Percentiles rank a stretch among this genome's conserved stretches.
Evolutionary conservation across 2,329 filamentous ascomycete species (phyloP).

Genomic region (Aspergillus niger): DNA sequence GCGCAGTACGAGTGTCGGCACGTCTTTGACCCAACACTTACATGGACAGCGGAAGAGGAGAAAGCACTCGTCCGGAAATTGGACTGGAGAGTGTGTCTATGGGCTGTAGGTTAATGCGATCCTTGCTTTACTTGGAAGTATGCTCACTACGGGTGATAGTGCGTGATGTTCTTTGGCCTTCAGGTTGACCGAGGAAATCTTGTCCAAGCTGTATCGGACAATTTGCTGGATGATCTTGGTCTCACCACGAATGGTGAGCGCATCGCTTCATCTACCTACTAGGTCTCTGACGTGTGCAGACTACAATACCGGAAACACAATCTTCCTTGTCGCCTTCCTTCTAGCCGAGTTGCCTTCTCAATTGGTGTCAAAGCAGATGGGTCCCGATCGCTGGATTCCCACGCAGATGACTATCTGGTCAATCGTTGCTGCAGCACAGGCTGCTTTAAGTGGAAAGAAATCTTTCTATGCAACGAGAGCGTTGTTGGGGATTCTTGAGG

Average conservation of each 20-base stretch:
- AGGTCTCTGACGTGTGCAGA: constrained; percentile 49
- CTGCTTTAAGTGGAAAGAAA: constrained; percentile 45
- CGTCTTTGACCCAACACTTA: constrained; percentile 42
- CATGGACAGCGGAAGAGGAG: constrained; percentile 40
- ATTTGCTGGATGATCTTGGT: constrained; percentile 51
- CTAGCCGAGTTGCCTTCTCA: constrained; percentile 60
- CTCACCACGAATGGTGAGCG: constrained; percentile 33
- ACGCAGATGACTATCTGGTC: constrained; percentile 57
- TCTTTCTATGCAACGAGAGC: constrained; percentile 43
- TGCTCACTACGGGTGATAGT: constrained; percentile 28
- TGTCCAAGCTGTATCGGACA: constrained; percentile 58
- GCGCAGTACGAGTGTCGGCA: constrained; percentile 51
- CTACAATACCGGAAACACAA: constrained; percentile 56
- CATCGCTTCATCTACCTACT: constrained; percentile 31
- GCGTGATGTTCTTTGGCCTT: constrained; percentile 61
- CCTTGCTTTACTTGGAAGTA: neutral
- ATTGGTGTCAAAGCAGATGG: constrained; percentile 57
- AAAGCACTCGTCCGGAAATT: constrained; percentile 30
- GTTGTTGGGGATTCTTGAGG: constrained; percentile 47
- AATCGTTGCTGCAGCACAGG: constrained; percentile 50
- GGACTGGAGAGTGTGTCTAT: constrained; percentile 28
- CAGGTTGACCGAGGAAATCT: constrained; percentile 63
- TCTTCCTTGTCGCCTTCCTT: constrained; percentile 58
- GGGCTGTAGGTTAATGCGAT: constrained; percentile 25
- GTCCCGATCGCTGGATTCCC: constrained; percentile 59